A percentile compares a stretch with the other conserved stretches of the same genome.
Evolutionary conservation across 768 basidiomycete genomes (phyloP).

Genomic region (Pisolithus albus): DNA sequence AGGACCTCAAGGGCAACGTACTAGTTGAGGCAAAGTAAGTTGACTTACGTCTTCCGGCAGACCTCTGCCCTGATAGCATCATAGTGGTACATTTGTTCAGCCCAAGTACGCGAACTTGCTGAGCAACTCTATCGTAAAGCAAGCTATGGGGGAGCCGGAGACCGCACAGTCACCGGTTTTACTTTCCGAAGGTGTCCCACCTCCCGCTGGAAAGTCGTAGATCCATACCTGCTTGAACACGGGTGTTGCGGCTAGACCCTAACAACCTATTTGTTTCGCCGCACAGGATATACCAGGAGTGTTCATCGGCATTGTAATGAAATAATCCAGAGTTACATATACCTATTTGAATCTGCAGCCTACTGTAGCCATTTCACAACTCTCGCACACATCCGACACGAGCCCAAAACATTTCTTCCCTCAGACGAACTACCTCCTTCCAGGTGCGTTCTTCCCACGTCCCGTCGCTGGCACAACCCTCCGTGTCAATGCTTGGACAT

Average conservation of each 20-base stretch:
- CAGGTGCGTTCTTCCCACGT: slow-evolving; percentile 86
- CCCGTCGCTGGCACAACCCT: slow-evolving; percentile 52
- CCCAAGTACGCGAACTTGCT: slow-evolving; percentile 82
- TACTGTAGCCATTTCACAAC: neutral
- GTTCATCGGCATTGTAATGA: neutral
- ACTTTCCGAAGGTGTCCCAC: slow-evolving; percentile 22
- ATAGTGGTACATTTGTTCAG: slow-evolving; percentile 78
- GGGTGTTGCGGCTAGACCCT: neutral
- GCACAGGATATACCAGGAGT: neutral
- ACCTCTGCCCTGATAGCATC: neutral
- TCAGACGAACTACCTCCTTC: slow-evolving; percentile 66
- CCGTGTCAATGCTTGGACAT: slow-evolving; percentile 21
- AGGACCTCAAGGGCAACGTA: slow-evolving; percentile 73
- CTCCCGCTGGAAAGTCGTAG: slow-evolving; percentile 23
- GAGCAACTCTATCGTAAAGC: slow-evolving; percentile 48
- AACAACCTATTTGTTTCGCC: no score
- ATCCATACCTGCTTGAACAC: neutral
- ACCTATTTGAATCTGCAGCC: no score
- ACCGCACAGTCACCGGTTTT: slow-evolving; percentile 18
- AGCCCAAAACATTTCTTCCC: slow-evolving; percentile 86
- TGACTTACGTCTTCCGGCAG: neutral
- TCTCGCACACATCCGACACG: slow-evolving; percentile 52
- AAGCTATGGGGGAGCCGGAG: slow-evolving; percentile 59
- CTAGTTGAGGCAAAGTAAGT: slow-evolving; percentile 80
- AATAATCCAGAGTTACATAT: neutral